These are phyloP conservation scores for maize (Zea mays) DNA, from an alignment of 176 grass and related monocot genomes.

Conservation along the genomic window Zm-B73-REFERENCE-NAM-5.0 NC_050097.1:38761001-38761500, in stretches of 20 bases:
- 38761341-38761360: constrained; percentile 44
- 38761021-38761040: background rate
- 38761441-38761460: constrained; percentile 66
- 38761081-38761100: background rate
- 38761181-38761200: constrained; percentile 37
- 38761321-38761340: constrained; percentile 40
- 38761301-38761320: constrained; percentile 45
- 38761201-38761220: constrained; percentile 34
- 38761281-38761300: constrained; percentile 74
- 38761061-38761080: constrained; percentile 6
- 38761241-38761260: constrained; percentile 81
- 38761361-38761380: constrained; percentile 50
- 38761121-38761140: background rate
- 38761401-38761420: constrained; percentile 39
- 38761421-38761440: constrained; percentile 30
- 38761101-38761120: background rate
- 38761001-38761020: background rate
- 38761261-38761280: constrained; percentile 73
- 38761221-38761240: constrained; percentile 57
- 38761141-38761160: too few species aligned
- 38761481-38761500: constrained; percentile 11
- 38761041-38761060: background rate
- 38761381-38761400: constrained; percentile 46
- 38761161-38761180: background rate
- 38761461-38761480: constrained; percentile 52